Base-by-base conservation (phyloP, 202 grass and related monocot genomes). In the Carex arenaria region DNA sequence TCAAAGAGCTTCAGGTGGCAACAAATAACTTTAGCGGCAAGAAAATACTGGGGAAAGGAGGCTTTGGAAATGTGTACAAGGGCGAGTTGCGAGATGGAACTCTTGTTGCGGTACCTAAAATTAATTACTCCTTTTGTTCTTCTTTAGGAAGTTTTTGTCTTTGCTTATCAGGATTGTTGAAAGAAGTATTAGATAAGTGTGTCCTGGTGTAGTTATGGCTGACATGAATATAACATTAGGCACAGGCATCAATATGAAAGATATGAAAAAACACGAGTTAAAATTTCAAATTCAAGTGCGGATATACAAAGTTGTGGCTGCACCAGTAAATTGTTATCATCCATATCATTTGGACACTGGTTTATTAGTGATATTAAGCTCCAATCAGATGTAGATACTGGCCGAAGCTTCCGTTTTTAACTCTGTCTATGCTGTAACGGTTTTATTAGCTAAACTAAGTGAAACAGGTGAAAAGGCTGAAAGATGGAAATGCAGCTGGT, bases 11-110 rank as follows among this genome's bases (percentile, higher is more conserved):
- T 56, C 89, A 93, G 75, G 80, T 81, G 63, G 93, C 93, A 64
- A 96, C 93, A 82, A 88, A 93, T 78, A 96, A 89, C 78, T 96
- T 96, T 79, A 96, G 90, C 78, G 88, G 74, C 83, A 96, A 93
- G 67, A 96, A 91, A 66, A 89, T 96, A 54, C 78, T 96, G 62
- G 93, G 93, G 55, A 93, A 96, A 74, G 89, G 93, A 0, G 90
- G 90, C 45, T 96, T 96, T 69, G 93, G 93, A 85, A 85, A 88
- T 28, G 93, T 96, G 72, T 96, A 96, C 85, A 71, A 77, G 9
- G 93, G 93, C 9, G 87, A 89, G 66, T 83, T 96, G 9, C 61
- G 79, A 43, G 93, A 96, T 73, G 93, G 90, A 88, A 91, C 85
- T 60, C 36, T 93, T 26, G 85, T 93, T 28, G 90, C 90, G 59